Conservation (phyloP, 495 filamentous ascomycete genomes). For the Penicillium pancosmium region DNA sequence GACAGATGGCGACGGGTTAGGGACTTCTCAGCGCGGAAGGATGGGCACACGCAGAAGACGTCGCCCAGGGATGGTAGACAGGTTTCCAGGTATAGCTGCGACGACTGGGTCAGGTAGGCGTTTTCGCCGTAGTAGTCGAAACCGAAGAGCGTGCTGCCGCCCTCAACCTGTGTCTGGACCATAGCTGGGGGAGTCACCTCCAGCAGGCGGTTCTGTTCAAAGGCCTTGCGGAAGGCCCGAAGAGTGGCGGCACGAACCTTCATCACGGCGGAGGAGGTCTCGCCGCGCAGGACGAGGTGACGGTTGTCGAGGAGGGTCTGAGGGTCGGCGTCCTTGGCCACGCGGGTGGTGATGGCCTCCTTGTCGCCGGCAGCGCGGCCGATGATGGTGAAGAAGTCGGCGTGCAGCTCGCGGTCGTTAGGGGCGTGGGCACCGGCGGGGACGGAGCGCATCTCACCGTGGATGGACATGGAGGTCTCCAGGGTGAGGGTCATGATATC, state of each 20-base stretch:
- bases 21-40: conserved; percentile 96
- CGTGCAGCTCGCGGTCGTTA: conserved; percentile 87
- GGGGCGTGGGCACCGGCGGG: conserved; percentile 79
- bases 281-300: conserved; percentile 89
- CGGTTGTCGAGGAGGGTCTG: conserved; percentile 84
- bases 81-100: conserved; percentile 97
- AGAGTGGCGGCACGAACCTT: conserved; percentile 87
- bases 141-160: conserved; percentile 90
- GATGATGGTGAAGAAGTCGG: conserved; percentile 88
- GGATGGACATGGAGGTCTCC: conserved; percentile 85
- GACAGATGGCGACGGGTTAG: conserved; percentile 92
- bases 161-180: conserved; percentile 99
- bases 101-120: conserved; percentile 95
- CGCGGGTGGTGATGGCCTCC: conserved; percentile 91
- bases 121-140: conserved; percentile 94
- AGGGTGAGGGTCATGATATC: conserved; percentile 86
- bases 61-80: conserved; percentile 87
- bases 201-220: conserved; percentile 72
- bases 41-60: conserved; percentile 97
- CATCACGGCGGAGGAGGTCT: conserved; percentile 84
- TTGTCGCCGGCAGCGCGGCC: conserved; percentile 84
- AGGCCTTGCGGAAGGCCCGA: conserved; percentile 79
- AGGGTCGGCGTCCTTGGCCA: conserved; percentile 77
- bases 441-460: conserved; percentile 86
- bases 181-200: conserved; percentile 94